phyloP scores from a whole-genome alignment of 2,329 filamentous ascomycete species.

The Paramyrothecium sp. region DNA sequence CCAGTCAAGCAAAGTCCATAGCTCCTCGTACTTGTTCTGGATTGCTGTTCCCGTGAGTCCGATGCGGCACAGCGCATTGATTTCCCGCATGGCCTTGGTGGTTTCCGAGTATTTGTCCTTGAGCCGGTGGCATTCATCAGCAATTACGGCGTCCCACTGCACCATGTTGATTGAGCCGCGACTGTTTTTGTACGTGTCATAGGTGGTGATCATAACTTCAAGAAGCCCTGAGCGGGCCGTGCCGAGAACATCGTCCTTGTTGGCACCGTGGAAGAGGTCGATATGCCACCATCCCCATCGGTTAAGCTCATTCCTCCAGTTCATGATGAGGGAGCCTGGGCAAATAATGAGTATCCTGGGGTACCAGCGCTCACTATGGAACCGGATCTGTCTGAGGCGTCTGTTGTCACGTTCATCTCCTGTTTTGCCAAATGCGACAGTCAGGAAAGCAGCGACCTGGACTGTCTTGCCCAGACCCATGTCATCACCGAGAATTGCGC shows the following conservation, averaged over 20 bases:
- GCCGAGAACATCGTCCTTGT: conserved; percentile 67
- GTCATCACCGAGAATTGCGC: conserved; percentile 89
- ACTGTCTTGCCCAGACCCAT: conserved; percentile 98
- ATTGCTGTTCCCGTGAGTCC: conserved; percentile 95
- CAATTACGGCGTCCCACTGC: conserved; percentile 90
- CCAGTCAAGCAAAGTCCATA: conserved; percentile 97
- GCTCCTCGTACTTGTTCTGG: conserved; percentile 95
- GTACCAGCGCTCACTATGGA: conserved; percentile 69
- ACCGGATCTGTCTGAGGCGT: conserved; percentile 82
- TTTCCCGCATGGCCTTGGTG: conserved; percentile 81
- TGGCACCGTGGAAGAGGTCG: conserved; percentile 72
- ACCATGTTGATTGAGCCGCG: conserved; percentile 74
- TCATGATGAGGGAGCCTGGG: conserved; percentile 82
- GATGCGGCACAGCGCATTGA: conserved; percentile 90
- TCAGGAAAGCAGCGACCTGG: conserved; percentile 89
- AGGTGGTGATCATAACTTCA: conserved; percentile 94
- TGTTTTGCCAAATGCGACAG: conserved; percentile 90
- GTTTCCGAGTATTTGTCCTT: conserved; percentile 78
- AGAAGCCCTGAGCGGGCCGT: conserved; percentile 73
- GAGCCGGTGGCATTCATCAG: conserved; percentile 88
- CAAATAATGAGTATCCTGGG: conserved; percentile 77
- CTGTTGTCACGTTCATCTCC: conserved; percentile 83
- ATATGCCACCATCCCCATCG: conserved; percentile 97
- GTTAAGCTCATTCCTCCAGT: conserved; percentile 84
- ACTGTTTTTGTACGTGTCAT: conserved; percentile 82